Evolutionary conservation across 768 basidiomycete species (phyloP).

Genomic region (Trametes sanguinea): DNA sequence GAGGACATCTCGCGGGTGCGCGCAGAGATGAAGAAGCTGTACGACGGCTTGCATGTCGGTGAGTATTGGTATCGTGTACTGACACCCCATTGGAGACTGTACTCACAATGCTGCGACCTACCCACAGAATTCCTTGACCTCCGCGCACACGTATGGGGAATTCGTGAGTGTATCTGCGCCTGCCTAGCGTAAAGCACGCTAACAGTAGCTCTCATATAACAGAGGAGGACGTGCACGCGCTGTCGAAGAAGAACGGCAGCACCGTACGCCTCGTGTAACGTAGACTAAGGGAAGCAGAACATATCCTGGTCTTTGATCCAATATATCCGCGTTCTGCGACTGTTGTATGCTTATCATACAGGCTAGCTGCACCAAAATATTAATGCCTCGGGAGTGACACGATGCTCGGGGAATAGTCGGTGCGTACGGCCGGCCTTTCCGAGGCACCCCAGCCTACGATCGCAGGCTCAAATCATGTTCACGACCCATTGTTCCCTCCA

Average conservation of each 20-base stretch:
- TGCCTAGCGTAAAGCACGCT: neutral
- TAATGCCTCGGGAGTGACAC: too few species aligned
- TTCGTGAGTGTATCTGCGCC: slow-evolving; percentile 58
- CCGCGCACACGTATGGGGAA: slow-evolving; percentile 82
- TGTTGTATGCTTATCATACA: neutral
- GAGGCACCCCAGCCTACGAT: too few species aligned
- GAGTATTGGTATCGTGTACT: slow-evolving; percentile 27
- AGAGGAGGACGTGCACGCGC: slow-evolving; percentile 82
- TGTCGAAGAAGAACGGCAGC: slow-evolving; percentile 68
- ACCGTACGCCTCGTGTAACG: slow-evolving; percentile 51
- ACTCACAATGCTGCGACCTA: neutral
- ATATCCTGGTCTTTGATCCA: neutral
- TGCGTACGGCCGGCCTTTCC: too few species aligned
- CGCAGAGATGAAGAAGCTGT: slow-evolving; percentile 84
- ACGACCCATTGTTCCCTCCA: too few species aligned
- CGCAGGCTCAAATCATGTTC: too few species aligned
- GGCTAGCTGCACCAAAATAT: too few species aligned
- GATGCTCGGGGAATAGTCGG: too few species aligned
- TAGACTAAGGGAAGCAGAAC: neutral
- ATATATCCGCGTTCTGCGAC: neutral
- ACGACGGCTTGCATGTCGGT: slow-evolving; percentile 83
- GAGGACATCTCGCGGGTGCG: slow-evolving; percentile 78
- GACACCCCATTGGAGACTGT: neutral
- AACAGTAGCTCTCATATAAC: neutral
- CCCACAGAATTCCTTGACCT: slow-evolving; percentile 75